Percentiles rank a stretch among this genome's conserved stretches.
Evolutionary conservation across 108 stramenopile species (phyloP).

Genomic region (Asterionellopsis glacialis): DNA sequence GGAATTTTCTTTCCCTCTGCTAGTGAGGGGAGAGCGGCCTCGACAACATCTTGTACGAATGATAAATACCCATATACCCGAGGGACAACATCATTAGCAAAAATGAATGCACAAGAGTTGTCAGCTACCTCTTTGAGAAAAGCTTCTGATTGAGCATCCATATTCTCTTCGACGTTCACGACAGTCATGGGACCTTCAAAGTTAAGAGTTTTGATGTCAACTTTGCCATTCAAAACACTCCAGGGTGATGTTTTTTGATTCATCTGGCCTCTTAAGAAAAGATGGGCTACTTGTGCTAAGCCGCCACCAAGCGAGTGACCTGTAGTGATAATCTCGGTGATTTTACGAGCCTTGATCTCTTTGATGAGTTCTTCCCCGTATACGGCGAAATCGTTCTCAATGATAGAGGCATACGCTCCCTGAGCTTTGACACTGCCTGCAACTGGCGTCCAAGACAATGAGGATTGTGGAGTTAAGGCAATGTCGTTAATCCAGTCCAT

Average conservation of each 20-base stretch:
- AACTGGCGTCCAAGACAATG: not conserved
- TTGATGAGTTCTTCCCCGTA: not conserved
- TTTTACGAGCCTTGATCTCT: not conserved
- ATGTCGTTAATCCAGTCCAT: not conserved
- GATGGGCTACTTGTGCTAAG: slow-evolving; percentile 1
- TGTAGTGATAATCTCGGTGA: not conserved
- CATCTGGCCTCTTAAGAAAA: not conserved
- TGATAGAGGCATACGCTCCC: not conserved
- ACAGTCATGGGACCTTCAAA: not conserved
- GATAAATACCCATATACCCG: not conserved
- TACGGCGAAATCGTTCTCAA: not conserved
- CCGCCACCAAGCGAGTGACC: not conserved
- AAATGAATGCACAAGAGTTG: not conserved
- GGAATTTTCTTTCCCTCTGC: not conserved
- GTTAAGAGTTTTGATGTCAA: not conserved
- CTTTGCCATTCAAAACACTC: not conserved
- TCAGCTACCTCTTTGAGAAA: not conserved
- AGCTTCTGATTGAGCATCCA: not conserved
- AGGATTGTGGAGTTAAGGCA: not conserved
- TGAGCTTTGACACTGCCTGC: not conserved
- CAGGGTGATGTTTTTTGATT: not conserved
- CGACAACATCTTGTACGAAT: not conserved
- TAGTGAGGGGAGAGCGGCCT: not conserved
- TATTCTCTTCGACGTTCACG: not conserved
- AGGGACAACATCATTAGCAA: not conserved